Evolutionary conservation across 345 rosid genomes (phyloP), one percentile per base, ranked within the genome.

Genomic region (Dipteronia dyeriana): DNA sequence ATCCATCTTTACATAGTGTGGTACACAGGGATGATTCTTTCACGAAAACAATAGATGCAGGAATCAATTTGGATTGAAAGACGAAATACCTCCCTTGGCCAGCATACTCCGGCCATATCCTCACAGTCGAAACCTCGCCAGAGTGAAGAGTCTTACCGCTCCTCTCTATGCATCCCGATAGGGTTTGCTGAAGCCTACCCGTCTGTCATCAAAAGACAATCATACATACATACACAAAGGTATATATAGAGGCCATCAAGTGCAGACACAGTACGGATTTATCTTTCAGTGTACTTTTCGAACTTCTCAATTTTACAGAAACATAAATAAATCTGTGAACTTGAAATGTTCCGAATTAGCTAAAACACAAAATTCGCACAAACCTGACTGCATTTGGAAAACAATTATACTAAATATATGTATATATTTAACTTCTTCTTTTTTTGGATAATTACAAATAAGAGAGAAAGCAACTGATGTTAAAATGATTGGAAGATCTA

Each of bases 21-120:
- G 97, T 95, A 79, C 97, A 90, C 22, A 95, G 87, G 47, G 89
- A 85, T 43, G 99, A 90, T 1, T 87, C 82, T 74, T 79, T 87
- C 41, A 80, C 87, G 63, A 84, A 86, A 53, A 84, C 88, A 26
- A 95, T 85, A 39, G 91, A 90, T 23, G 96, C 98, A 0, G 96
- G 91, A 60, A 95, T 84, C 45, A 71, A 78, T 49, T 73, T 82
- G 8, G 94, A 88, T 0, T 73, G 83, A 62, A 87, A 76, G 61
- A 86, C 88, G 57, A 95, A 95, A 80, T 53, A 81, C 73, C 99
- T 87, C 17, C 97, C 98, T 76, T 81, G 84, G 13, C 96, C 91
- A n/a, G 94, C 94, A 49, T 67, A 54, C 68, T 84, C 95, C 10
- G 98, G 98, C 49, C 75, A 82, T 51, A 95, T 61, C 83, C 70